A percentile compares a stretch with the other conserved stretches of the same genome.
phyloP scores from a whole-genome alignment of 371 early-diverging fungal species.

The Chytridium lagenaria region DNA sequence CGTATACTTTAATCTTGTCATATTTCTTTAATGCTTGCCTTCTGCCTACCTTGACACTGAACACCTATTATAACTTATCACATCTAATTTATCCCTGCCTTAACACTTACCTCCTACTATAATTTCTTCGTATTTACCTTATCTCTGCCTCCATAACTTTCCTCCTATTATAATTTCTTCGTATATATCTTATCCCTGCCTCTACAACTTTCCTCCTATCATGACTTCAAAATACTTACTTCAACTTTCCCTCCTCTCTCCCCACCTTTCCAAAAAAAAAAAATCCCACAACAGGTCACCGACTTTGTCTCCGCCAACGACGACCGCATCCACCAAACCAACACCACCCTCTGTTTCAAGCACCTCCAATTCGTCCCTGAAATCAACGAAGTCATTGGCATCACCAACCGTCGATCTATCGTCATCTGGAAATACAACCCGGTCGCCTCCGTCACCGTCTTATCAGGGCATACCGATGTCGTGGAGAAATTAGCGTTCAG shows the following conservation, averaged over 20 bases:
- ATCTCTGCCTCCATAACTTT: too few species aligned
- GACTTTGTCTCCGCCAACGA: constrained; percentile 56
- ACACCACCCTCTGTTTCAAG: constrained; percentile 42
- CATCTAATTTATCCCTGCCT: too few species aligned
- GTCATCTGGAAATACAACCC: constrained; percentile 59
- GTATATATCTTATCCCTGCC: too few species aligned
- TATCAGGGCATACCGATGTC: constrained; percentile 56
- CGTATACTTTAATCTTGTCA: too few species aligned
- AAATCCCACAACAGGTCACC: constrained; percentile 46
- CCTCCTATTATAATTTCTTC: too few species aligned
- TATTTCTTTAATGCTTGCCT: too few species aligned
- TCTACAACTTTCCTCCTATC: too few species aligned
- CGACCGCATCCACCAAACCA: constrained; percentile 40
- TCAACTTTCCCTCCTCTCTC: not conserved
- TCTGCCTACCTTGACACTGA: too few species aligned
- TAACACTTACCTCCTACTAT: too few species aligned
- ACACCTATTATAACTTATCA: too few species aligned
- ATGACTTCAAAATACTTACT: too few species aligned
- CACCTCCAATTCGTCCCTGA: constrained; percentile 54
- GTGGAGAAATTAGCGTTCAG: constrained; percentile 60
- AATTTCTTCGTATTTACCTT: too few species aligned
- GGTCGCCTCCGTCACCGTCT: constrained; percentile 50
- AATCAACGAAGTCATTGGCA: constrained; percentile 53
- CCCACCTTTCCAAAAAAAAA: not conserved
- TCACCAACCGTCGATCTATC: constrained; percentile 47